Percentiles rank a stretch among this genome's conserved stretches.
These are phyloP conservation scores for Neophaeococcomyces aloes DNA, from an alignment of 2,329 filamentous ascomycete genomes.

Conservation along the genomic window DNA sequence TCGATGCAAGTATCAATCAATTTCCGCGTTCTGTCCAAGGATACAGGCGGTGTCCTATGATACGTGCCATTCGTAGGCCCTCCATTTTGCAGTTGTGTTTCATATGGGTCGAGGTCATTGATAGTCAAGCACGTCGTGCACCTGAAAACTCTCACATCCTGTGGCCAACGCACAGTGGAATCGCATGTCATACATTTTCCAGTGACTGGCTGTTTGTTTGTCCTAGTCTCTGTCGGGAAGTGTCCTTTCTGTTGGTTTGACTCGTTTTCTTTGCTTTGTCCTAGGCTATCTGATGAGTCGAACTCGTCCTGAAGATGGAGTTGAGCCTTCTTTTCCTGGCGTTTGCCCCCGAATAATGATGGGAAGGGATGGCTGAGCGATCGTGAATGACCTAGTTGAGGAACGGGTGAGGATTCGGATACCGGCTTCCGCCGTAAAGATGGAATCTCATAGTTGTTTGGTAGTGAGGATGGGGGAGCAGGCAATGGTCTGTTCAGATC, in stretches of 20 bases:
- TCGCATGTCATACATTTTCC: slow-evolving; percentile 81
- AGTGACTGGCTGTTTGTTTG: slow-evolving; percentile 50
- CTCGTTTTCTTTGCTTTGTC: slow-evolving; percentile 19
- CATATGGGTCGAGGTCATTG: slow-evolving; percentile 57
- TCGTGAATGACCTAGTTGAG: slow-evolving; percentile 42
- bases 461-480: slow-evolving; percentile 12
- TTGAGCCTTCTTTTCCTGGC: slow-evolving; percentile 43
- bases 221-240: slow-evolving; percentile 28
- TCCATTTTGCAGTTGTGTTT: slow-evolving; percentile 12
- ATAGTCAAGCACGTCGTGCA: slow-evolving; percentile 77
- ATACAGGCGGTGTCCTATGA: slow-evolving; percentile 37
- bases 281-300: slow-evolving; percentile 29
- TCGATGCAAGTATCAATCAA: slow-evolving; percentile 48
- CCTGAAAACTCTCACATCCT: slow-evolving; percentile 60
- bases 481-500: slow-evolving; percentile 19
- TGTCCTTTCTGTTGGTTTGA: slow-evolving; percentile 18
- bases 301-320: slow-evolving; percentile 27
- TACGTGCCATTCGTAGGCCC: not conserved
- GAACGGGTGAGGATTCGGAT: slow-evolving; percentile 11
- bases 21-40: slow-evolving; percentile 48
- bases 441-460: slow-evolving; percentile 23
- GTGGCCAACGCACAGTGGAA: slow-evolving; percentile 68
- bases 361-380: slow-evolving; percentile 76
- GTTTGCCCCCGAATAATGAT: slow-evolving; percentile 52
- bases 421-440: slow-evolving; percentile 17